phyloP scores from a whole-genome alignment of 2,329 filamentous ascomycete genomes.

The Juglanconis sp. region DNA sequence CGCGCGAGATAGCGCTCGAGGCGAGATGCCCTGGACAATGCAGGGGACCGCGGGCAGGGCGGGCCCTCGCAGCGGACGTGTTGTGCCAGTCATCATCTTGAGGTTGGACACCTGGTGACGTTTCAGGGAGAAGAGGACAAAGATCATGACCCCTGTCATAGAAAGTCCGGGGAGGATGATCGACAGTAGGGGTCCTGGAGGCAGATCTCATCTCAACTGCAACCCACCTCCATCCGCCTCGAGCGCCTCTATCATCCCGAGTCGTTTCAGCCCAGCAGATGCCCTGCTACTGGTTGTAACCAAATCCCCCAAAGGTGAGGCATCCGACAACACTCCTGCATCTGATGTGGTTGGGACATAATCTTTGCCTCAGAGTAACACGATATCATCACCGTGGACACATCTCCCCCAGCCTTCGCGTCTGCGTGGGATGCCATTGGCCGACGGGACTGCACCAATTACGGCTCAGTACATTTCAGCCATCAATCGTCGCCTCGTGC shows the following conservation, averaged over 20 bases:
- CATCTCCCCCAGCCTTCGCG: slow-evolving; percentile 10
- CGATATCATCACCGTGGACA: neutral
- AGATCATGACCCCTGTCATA: no score
- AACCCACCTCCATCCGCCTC: neutral
- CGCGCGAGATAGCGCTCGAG: no score
- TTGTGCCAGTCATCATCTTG: no score
- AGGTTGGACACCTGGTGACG: no score
- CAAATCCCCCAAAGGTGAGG: neutral
- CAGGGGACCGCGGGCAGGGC: no score
- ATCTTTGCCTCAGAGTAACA: neutral
- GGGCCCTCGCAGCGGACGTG: no score
- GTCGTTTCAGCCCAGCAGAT: slow-evolving; percentile 7
- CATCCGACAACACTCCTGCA: neutral
- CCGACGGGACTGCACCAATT: slow-evolving; percentile 1
- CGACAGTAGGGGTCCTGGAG: neutral
- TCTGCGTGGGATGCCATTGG: slow-evolving; percentile 9
- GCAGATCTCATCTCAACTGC: neutral
- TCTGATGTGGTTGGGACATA: neutral
- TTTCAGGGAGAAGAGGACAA: neutral
- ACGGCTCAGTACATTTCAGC: slow-evolving; percentile 15
- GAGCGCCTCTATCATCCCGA: neutral
- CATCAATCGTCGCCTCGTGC: slow-evolving; percentile 6
- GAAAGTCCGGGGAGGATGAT: neutral
- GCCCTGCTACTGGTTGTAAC: neutral
- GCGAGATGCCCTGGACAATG: no score